Evolutionary conservation across 2,329 filamentous ascomycete species (phyloP), one percentile per base, ranked within the genome.

Genomic region (Monosporascus sp.): DNA sequence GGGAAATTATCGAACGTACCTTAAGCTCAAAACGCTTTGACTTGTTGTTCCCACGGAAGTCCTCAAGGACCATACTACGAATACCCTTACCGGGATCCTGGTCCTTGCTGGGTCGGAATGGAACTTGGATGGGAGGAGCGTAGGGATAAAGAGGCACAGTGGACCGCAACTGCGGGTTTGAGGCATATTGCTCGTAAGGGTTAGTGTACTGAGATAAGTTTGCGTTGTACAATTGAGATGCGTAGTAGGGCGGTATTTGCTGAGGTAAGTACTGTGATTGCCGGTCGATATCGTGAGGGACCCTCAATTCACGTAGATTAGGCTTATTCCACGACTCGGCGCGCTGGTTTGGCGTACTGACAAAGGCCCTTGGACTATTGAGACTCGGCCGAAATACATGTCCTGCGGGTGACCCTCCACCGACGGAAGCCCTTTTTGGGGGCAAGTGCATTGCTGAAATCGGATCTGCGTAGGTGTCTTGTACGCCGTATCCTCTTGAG

Each of bases 11-110:
- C 38, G 53, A 5, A 52, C 66, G 51, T 70, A 85, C 83, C 73
- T 89, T 92, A 9, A 99, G 77, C 63, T 96, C 91, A 64, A 85
- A 96, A 18, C 85, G 82, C 68, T 77, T 91, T 0, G 81, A 82
- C 69, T 91, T 95, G 60, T 79, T 81, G 64, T 85, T 88, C 11
- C 80, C 78, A 43, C 88, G 84, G 71, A 95, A 97, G 31, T 96
- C 89, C 56, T 92, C 87, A 2, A 97, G 76, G 8, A 92, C 72
- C 15, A 78, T 73, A 68, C 91, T 95, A 62, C 89, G 82, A 15
- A 87, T 73, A 51, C 81, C 81, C 55, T 82, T 80, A 15, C 77
- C 76, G 1, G 76, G 71, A 51, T 88, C 84, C 54, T 82, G 77
- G 31, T 85, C 82, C 49, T 81, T 77, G 52, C 74, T 75, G 2